Percentiles rank a stretch among this genome's conserved stretches.
Evolutionary conservation across 1,284 basidiomycete genomes (phyloP).

Genomic region (Hymenochaete sp.): DNA sequence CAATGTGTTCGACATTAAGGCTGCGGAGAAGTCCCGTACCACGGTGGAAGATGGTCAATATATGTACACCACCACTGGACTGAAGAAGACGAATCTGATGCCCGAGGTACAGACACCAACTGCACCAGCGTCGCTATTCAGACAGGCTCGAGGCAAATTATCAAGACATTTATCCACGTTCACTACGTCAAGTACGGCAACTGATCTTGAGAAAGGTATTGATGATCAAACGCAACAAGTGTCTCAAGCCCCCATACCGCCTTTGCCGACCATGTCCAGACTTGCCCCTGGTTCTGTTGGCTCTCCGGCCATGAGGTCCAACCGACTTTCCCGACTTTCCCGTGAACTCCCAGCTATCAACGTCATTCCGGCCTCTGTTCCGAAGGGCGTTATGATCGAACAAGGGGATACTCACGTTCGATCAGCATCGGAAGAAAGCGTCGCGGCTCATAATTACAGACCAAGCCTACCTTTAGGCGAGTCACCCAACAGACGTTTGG

Average conservation of each 20-base stretch:
- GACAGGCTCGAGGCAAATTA: slow-evolving; percentile 1
- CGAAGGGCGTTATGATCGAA: too few relatives aligned
- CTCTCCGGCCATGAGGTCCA: background rate
- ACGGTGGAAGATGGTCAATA: too few relatives aligned
- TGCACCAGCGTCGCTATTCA: background rate
- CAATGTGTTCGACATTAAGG: background rate
- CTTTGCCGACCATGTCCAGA: background rate
- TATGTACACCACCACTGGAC: too few relatives aligned
- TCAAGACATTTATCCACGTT: slow-evolving; percentile 7
- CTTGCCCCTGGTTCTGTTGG: background rate
- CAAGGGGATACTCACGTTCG: too few relatives aligned
- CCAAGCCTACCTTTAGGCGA: too few relatives aligned
- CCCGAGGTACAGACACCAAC: background rate
- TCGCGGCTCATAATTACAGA: too few relatives aligned
- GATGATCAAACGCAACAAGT: background rate
- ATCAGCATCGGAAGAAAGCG: too few relatives aligned
- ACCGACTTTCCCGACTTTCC: background rate
- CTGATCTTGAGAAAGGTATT: slow-evolving; percentile 8
- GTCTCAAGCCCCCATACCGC: background rate
- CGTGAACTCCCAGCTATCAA: slow-evolving; percentile 8
- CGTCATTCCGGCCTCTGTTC: slow-evolving; percentile 13
- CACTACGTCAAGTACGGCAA: slow-evolving; percentile 6
- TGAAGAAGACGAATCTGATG: background rate
- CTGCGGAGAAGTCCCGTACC: too few relatives aligned
- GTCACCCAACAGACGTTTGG: too few relatives aligned